Conservation (phyloP, 306 rosid species). For the Fragaria nilgerrensis region DNA sequence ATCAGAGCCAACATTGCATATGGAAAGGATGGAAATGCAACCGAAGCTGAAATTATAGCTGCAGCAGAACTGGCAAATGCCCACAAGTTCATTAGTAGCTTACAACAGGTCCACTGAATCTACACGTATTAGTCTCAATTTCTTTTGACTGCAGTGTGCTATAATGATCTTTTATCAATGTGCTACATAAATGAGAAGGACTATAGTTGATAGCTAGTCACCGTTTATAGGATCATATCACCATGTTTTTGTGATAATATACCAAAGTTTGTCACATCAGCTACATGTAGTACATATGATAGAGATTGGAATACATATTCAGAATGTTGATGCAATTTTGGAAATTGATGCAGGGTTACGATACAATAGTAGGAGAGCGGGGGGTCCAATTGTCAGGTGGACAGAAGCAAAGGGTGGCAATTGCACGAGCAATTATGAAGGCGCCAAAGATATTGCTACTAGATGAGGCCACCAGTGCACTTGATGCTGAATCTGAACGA, state of each 20-base stretch:
- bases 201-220: not conserved
- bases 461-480: slow-evolving; percentile 79
- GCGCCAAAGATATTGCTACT: slow-evolving; percentile 58
- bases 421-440: slow-evolving; percentile 61
- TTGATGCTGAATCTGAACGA: slow-evolving; percentile 74
- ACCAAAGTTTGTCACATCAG: not conserved
- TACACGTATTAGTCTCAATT: not conserved
- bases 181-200: not conserved
- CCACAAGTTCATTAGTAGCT: slow-evolving; percentile 3
- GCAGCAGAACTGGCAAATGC: slow-evolving; percentile 67
- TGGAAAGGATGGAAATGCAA: slow-evolving; percentile 55
- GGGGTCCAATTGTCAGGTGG: slow-evolving; percentile 64
- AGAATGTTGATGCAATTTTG: not conserved
- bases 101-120: not conserved
- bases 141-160: not conserved
- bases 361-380: slow-evolving; percentile 51
- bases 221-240: not conserved
- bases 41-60: slow-evolving; percentile 48
- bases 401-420: slow-evolving; percentile 69
- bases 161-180: not conserved
- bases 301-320: not conserved
- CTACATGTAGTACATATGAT: not conserved
- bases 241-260: not conserved
- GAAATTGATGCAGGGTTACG: slow-evolving; percentile 51
- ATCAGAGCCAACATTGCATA: slow-evolving; percentile 61